Conservation (phyloP, 106 monocot genomes). For the Amphibolis antarctica region DNA sequence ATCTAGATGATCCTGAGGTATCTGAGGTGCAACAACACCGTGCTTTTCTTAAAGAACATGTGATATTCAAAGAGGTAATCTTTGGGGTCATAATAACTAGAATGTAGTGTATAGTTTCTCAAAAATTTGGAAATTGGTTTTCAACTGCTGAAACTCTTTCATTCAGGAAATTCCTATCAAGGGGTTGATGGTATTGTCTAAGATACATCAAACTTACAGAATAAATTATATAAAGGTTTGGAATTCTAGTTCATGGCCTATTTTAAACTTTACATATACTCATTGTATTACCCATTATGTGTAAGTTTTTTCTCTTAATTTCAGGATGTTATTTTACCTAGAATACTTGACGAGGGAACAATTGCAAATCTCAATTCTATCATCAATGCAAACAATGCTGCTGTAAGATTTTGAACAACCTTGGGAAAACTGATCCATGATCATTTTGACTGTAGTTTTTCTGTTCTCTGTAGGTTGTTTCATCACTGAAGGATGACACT, state of each 20-base stretch:
- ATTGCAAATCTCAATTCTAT: conserved; percentile 69
- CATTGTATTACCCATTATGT: not conserved
- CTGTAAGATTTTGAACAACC: conserved; percentile 39
- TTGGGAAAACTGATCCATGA: not conserved
- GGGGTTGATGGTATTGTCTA: conserved; percentile 57
- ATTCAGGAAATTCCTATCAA: conserved; percentile 58
- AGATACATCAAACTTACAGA: conserved; percentile 88
- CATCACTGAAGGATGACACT: conserved; percentile 78
- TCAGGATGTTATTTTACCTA: conserved; percentile 88
- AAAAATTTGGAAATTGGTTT: not conserved
- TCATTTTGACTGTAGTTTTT: not conserved
- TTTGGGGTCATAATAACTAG: not conserved
- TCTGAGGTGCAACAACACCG: conserved; percentile 55
- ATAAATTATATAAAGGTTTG: conserved; percentile 91
- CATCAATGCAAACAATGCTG: conserved; percentile 69
- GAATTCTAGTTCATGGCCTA: not conserved
- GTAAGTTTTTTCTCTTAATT: not conserved
- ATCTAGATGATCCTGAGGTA: conserved; percentile 76
- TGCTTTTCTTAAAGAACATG: conserved; percentile 71
- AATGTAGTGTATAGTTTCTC: not conserved
- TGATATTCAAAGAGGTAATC: conserved; percentile 80
- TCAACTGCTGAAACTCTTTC: not conserved
- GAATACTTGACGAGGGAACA: conserved; percentile 68
- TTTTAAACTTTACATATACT: not conserved
- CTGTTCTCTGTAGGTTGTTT: conserved; percentile 47